A percentile compares a stretch with the other conserved stretches of the same genome.
These are phyloP conservation scores for Haplosporangium gracile DNA, from an alignment of 192 early-diverging fungal genomes.

Conservation along the genomic window DNA sequence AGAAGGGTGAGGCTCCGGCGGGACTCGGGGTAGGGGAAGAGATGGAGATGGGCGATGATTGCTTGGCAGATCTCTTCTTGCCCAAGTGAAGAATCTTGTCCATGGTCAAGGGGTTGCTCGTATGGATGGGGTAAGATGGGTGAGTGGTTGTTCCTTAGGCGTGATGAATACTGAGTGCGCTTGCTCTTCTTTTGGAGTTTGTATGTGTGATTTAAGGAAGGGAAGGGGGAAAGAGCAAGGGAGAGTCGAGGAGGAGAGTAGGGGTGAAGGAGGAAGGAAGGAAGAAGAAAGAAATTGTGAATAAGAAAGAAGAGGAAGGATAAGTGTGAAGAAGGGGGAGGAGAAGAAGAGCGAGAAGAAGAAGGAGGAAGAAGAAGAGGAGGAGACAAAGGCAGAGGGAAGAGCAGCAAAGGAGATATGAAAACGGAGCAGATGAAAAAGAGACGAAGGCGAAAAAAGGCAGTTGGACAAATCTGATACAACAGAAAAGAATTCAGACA, in stretches of 20 bases:
- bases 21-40: conserved; percentile 44
- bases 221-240: background rate
- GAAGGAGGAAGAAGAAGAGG: background rate
- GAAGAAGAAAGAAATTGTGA: background rate
- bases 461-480: background rate
- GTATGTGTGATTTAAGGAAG: background rate
- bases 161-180: background rate
- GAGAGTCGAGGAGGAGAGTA: background rate
- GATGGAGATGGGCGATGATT: conserved; percentile 46
- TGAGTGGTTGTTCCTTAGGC: background rate
- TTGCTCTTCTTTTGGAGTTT: too few species aligned
- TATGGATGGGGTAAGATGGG: background rate
- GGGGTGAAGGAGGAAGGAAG: background rate
- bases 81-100: conserved; percentile 54
- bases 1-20: conserved; percentile 31
- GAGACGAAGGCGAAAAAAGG: conserved; percentile 9
- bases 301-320: background rate
- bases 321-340: background rate
- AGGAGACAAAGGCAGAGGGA: background rate
- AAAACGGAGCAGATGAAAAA: conserved; percentile 1
- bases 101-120: conserved; percentile 17
- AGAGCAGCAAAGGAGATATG: conserved; percentile 6
- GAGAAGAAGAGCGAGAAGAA: conserved; percentile 4
- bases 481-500: background rate
- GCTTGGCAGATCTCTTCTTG: conserved; percentile 53